These are phyloP conservation scores for Saturnispora sanitii DNA, from an alignment of 805 yeast species.

Conservation along the genomic window DNA sequence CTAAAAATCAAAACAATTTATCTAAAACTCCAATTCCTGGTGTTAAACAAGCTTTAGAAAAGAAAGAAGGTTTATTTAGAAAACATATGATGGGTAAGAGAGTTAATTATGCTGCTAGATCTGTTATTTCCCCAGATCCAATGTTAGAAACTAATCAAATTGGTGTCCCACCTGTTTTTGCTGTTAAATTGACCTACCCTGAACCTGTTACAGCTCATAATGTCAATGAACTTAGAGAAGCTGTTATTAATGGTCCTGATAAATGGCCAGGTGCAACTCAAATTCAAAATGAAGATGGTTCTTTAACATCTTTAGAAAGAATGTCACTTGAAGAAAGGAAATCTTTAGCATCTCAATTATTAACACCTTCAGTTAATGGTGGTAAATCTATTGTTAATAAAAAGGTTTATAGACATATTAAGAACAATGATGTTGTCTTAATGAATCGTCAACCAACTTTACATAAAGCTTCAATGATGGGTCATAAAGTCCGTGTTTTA, in stretches of 20 bases:
- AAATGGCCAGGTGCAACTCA: conserved; percentile 98
- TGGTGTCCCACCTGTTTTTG: conserved; percentile 98
- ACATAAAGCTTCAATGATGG: conserved; percentile 99
- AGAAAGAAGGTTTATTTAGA: conserved; percentile 96
- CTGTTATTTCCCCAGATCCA: conserved; percentile 98
- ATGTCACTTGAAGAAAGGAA: conserved; percentile 92
- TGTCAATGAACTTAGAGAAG: conserved; percentile 81
- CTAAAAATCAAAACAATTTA: conserved; percentile 70
- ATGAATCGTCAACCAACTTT: conserved; percentile 99
- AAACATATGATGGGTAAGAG: conserved; percentile 99
- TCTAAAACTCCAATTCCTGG: conserved; percentile 82
- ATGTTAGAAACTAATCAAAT: conserved; percentile 95
- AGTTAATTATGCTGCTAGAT: conserved; percentile 97
- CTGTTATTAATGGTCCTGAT: conserved; percentile 95
- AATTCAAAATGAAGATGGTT: conserved; percentile 92
- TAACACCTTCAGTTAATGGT: conserved; percentile 76
- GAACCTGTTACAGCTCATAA: conserved; percentile 95
- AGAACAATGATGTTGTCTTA: conserved; percentile 87
- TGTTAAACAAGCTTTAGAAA: conserved; percentile 92
- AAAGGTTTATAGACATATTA: conserved; percentile 90
- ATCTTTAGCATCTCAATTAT: conserved; percentile 85
- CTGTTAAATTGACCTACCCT: conserved; percentile 89
- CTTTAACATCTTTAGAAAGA: conserved; percentile 67
- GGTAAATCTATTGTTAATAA: conserved; percentile 65
- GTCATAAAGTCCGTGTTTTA: conserved; percentile 91